Base-by-base conservation (phyloP, 768 basidiomycete species). In the Sutorius australiensis region DNA sequence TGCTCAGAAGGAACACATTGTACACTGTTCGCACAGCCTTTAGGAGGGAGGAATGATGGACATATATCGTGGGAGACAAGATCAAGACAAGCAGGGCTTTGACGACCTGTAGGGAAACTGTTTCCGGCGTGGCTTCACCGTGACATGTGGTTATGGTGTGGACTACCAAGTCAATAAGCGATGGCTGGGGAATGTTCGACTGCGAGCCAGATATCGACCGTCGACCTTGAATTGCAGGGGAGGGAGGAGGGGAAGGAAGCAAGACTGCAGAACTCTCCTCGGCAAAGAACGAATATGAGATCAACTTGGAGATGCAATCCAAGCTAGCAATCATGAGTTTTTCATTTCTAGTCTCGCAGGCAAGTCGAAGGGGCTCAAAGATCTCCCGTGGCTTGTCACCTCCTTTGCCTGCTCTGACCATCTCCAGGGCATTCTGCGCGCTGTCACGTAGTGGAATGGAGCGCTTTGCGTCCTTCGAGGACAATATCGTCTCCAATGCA, bases 1-100 rank as follows among this genome's bases (percentile, higher is more conserved):
- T 78, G 61, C 92, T 94, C 54, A 98, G 78, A 27, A 99, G 77
- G 68, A 98, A 99, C 54, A 99, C 87, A 67, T 99, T 98, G 75
- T 98, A 99, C 4, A 99, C 97, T 17, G 97, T 98, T 43, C 97
- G 82, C 31, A 99, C 91, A 28, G 94, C 93, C 69, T 98, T 98
- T 59, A 99, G 80, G 40, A 99, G 77, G 11, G 92, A 89, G 5
- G 94, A 97, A 67, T 98, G 97, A 70, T 99, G 97, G 4, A 98
- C 92, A 27, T 93, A 78, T 37, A 88, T 81, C 6, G 85, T 89
- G 5, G 89, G 78, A 2, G 95, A 98, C 43, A 99, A 77, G 30
- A 98, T 86, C 44, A 98, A 74, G 1, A 93, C 80, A 36, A 99
- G 82, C 16, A 99, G 78, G 3, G 93, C 94, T 68, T 98, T 98